Evolutionary conservation across 2,329 filamentous ascomycete species (phyloP), one percentile per base, ranked within the genome.

Genomic region (Ceratocystis papillata): DNA sequence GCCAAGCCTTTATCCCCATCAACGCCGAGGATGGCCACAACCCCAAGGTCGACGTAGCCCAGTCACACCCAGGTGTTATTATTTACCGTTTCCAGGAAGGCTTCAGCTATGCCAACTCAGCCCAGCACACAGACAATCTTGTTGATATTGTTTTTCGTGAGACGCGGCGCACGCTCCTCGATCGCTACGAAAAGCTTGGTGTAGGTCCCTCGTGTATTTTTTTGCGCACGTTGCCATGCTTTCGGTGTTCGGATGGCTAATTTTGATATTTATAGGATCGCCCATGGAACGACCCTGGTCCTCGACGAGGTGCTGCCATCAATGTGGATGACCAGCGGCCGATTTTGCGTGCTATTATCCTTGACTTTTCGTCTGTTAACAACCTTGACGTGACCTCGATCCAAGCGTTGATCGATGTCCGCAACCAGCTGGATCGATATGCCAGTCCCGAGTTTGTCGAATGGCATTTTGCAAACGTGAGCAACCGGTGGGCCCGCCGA

Each of bases 321-420:
- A 71, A 72, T 22, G 69, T 73, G 62, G 72, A 72, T n/a, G 75
- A 77, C 64, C 70, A 71, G 12, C 74, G 78, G 0, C 82, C 82
- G 0, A 73, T 77, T 10, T 75, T 85, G 17, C 77, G 77, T 4
- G 82, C 83, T 4, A 69, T 86, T 7, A 76, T 86, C 8, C 75
- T 85, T 1, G 83, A 86, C 73, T 83, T 82, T 70, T 79, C 80
- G 0, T 77, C 81, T 1, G 80, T 85, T 59, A 81, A 83, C 70
- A 77, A 78, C 66, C 74, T 85, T 33, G 83, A 86, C 68, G 77
- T 83, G 7, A 85, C 83, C 0, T 80, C 80, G 1, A 73, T 84
- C 0, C 82, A 86, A 70, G 80, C 80, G 0, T 74, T 86, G 10
- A 76, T 83, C 59, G 82, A 85, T 70, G 73, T 83, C 12, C 78